Evolutionary conservation across 495 filamentous ascomycete species (phyloP).

Genomic region (Podospora pseudoanserina): DNA sequence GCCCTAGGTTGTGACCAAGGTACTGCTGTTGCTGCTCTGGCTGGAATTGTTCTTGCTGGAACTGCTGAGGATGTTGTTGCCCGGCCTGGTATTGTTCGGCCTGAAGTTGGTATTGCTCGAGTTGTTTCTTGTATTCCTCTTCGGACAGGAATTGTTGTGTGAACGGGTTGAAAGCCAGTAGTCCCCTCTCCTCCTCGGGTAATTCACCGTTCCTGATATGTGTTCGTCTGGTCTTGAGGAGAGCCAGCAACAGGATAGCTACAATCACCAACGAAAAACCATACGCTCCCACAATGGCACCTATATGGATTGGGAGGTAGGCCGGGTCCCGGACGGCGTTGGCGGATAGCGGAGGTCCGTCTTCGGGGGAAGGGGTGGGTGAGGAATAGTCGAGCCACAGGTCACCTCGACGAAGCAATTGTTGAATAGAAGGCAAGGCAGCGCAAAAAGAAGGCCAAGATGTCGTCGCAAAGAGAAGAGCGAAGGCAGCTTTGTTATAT

Average conservation of each 20-base stretch:
- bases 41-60: conserved; percentile 7
- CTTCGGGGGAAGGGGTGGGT: conserved; percentile 55
- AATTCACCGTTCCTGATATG: conserved; percentile 34
- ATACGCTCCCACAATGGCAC: conserved; percentile 76
- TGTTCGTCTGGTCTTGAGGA: conserved; percentile 43
- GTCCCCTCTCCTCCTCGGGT: conserved; percentile 18
- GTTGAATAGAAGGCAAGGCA: conserved; percentile 24
- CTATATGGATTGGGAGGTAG: conserved; percentile 69
- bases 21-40: conserved; percentile 12
- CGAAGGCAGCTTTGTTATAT: conserved; percentile 30
- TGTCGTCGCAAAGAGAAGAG: conserved; percentile 34
- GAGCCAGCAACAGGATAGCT: conserved; percentile 57
- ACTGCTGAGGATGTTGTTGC: conserved; percentile 13
- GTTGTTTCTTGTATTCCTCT: conserved; percentile 30
- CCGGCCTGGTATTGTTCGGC: conserved; percentile 6
- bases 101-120: conserved; percentile 17
- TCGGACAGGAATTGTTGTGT: conserved; percentile 33
- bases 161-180: conserved; percentile 27
- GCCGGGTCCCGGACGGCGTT: conserved; percentile 54
- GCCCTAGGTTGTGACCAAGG: background rate
- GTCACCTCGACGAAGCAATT: conserved; percentile 35
- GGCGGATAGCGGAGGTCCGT: conserved; percentile 54
- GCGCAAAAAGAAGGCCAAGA: conserved; percentile 32
- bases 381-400: conserved; percentile 50
- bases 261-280: conserved; percentile 66